Conservation (phyloP, 257 asterid genomes). For the Przewalskia tangutica region DNA sequence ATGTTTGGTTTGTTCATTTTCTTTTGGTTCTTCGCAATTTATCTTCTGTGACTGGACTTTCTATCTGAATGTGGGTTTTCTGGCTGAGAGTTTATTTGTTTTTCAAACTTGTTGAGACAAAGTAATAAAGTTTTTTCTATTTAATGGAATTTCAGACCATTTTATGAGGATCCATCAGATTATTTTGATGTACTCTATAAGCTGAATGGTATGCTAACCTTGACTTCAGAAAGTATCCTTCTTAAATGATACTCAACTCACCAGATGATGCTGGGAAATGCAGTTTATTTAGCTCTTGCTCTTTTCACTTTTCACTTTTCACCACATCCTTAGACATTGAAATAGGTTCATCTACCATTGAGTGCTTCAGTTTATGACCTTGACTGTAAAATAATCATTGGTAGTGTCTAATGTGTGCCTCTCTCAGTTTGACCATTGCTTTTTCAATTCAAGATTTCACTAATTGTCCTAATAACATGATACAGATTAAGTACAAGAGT, state of each 20-base stretch:
- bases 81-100: neutral
- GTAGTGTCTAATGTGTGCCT: neutral
- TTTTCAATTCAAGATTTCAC: neutral
- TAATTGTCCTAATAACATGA: slow-evolving; percentile 10
- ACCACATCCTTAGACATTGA: neutral
- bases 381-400: neutral
- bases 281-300: neutral
- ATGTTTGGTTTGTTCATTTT: neutral
- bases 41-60: neutral
- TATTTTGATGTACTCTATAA: neutral
- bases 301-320: neutral
- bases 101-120: neutral
- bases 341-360: neutral
- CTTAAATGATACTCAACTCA: neutral
- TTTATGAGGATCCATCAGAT: neutral
- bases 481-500: slow-evolving; percentile 82
- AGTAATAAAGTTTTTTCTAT: neutral
- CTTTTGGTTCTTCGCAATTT: neutral
- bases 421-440: neutral
- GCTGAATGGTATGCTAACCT: neutral
- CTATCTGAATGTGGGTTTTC: neutral
- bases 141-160: neutral
- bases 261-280: neutral
- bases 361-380: neutral
- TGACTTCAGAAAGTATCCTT: neutral